Conservation (phyloP, 1,284 basidiomycete genomes). For the Schizophyllum commune region DNA sequence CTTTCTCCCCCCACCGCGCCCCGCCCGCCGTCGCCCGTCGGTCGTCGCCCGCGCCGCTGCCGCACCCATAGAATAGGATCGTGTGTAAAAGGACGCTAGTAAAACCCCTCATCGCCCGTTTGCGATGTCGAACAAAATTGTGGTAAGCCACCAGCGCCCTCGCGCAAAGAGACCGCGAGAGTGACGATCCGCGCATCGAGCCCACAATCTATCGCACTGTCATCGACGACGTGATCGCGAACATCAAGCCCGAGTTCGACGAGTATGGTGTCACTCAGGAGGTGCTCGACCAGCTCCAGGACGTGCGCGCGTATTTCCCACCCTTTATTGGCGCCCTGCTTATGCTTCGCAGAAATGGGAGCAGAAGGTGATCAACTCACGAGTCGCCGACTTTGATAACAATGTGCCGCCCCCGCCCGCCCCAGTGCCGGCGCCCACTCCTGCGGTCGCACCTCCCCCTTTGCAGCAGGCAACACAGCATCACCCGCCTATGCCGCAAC, state of each 20-base stretch:
- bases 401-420: conserved; percentile 21
- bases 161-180: conserved; percentile 46
- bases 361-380: conserved; percentile 83
- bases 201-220: conserved; percentile 87
- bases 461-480: conserved; percentile 38
- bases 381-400: conserved; percentile 86
- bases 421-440: conserved; percentile 32
- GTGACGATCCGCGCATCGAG: conserved; percentile 62
- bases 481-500: conserved; percentile 33
- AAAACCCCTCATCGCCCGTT: too few relatives aligned
- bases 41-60: too few relatives aligned
- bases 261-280: conserved; percentile 94
- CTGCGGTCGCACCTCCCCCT: conserved; percentile 25
- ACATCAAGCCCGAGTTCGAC: conserved; percentile 92
- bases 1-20: too few relatives aligned
- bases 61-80: too few relatives aligned
- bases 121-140: conserved; percentile 81
- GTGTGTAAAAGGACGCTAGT: too few relatives aligned
- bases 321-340: conserved; percentile 3
- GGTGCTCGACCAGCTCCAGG: conserved; percentile 81
- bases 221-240: conserved; percentile 92
- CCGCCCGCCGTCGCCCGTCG: too few relatives aligned
- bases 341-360: conserved; percentile 80
- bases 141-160: conserved; percentile 74
- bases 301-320: conserved; percentile 46